These are phyloP conservation scores for Lablab purpureus DNA, from an alignment of 306 rosid genomes.

Conservation along the genomic window DNA sequence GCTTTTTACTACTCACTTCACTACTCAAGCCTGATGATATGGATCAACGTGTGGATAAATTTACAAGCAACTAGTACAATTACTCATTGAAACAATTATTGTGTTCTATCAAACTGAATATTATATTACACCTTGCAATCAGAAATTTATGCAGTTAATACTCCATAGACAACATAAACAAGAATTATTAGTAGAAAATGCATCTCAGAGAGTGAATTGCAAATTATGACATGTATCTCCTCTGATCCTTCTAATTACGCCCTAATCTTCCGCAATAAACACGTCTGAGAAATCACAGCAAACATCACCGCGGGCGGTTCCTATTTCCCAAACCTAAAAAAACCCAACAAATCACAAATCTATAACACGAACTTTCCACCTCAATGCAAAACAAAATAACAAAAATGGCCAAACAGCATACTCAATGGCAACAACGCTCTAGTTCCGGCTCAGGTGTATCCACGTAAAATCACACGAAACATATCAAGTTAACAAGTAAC, in stretches of 20 bases:
- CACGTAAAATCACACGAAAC: constrained; percentile 15
- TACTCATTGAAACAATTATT: background rate
- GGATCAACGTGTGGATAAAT: background rate
- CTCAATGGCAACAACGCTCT: constrained; percentile 1
- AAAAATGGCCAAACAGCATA: background rate
- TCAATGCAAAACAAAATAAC: constrained; percentile 8
- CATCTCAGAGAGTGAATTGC: constrained; percentile 9
- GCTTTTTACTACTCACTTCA: constrained; percentile 13
- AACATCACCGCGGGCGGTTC: background rate
- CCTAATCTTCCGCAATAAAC: background rate
- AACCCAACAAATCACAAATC: background rate
- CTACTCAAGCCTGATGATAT: background rate
- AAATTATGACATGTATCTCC: constrained; percentile 9
- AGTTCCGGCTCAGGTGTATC: constrained; percentile 22
- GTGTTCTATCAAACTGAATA: background rate
- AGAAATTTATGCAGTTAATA: background rate
- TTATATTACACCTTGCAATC: background rate
- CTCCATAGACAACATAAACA: background rate
- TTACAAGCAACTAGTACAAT: constrained; percentile 19
- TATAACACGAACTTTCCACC: constrained; percentile 1
- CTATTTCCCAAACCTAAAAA: background rate
- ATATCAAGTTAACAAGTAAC: background rate
- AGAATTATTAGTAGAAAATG: constrained; percentile 8
- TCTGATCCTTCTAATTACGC: constrained; percentile 16
- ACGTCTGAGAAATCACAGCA: background rate